Conservation (phyloP, 768 basidiomycete species). For the Hirschioporus abietinus region DNA sequence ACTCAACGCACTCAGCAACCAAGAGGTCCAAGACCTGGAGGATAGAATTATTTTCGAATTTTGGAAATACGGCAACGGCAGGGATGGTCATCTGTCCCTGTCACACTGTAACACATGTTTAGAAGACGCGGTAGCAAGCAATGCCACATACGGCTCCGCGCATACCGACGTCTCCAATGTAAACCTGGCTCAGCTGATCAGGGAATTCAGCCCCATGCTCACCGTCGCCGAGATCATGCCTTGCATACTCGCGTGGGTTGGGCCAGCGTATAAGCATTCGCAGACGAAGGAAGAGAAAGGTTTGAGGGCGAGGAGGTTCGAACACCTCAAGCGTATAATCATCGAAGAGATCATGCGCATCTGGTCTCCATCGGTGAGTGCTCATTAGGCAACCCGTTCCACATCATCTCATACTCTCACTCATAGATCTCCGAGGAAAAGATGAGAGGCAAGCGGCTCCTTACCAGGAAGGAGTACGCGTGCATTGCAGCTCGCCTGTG, state of each 20-base stretch:
- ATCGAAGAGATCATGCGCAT: neutral
- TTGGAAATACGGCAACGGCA: neutral
- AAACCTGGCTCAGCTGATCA: neutral
- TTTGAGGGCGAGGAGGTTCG: neutral
- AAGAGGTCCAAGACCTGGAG: neutral
- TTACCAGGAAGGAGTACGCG: neutral
- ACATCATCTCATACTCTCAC: neutral
- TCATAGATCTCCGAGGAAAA: neutral
- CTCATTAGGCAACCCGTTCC: neutral
- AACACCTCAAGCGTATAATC: neutral
- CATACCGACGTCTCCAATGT: neutral
- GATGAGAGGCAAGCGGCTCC: neutral
- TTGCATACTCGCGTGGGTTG: neutral
- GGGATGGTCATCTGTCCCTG: neutral
- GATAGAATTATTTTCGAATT: neutral
- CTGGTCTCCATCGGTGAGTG: neutral
- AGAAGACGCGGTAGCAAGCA: neutral
- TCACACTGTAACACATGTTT: neutral
- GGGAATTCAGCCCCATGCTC: neutral
- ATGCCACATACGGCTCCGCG: neutral
- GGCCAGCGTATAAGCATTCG: neutral
- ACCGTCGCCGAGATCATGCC: neutral
- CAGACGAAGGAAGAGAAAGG: neutral
- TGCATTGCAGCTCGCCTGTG: neutral
- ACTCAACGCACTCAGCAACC: neutral